Base-by-base conservation (phyloP, 2,329 filamentous ascomycete genomes). In the Penicillium psychrosexuale region DNA sequence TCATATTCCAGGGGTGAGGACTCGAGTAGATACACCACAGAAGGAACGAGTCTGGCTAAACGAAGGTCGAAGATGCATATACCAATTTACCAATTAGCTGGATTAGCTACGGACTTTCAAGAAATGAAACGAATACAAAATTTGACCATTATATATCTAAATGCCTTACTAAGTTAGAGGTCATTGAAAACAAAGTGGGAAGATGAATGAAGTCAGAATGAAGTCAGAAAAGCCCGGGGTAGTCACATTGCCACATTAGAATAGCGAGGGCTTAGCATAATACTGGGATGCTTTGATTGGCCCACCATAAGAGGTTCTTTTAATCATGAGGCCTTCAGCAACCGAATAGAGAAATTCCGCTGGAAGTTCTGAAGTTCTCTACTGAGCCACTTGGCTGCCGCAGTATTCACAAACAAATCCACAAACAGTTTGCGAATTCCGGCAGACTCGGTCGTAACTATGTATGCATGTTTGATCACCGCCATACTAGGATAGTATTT, bases 1-100 rank as follows among this genome's bases (percentile, higher is more conserved):
- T 2, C 39, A 7, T 42, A 7, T 17, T 9, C 13, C 22, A 27
- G 12, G 8, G 7, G 28, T 42, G 5, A 11, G 8, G 1, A 40
- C 38, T 0, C 72, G 75, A 8, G 75, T 76, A 15, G 74, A 73
- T 3, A 73, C 3, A 80, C 46, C 2, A 64, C n/a, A 15, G 15
- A 30, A 6, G 34, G 8, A n/a, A 33, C 5, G 4, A 24, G 22
- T 24, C 22, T 24, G 5, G 22, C 22, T 6, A 5, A 24, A 5
- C 22, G 3, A 24, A 24, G 22, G 22, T 24, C 22, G 22, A 24
- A 24, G 22, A 24, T 24, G 22, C 4, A 24, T 24, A 24, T 24
- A 6, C 22, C 22, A 6, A 24, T 24, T 24, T 24, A 6, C 22
- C 22, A 6, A 24, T 24, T 24, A 24, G 36, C 8, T 17, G 17